phyloP scores from a whole-genome alignment of 805 yeast species.

The Candida incommunis region DNA sequence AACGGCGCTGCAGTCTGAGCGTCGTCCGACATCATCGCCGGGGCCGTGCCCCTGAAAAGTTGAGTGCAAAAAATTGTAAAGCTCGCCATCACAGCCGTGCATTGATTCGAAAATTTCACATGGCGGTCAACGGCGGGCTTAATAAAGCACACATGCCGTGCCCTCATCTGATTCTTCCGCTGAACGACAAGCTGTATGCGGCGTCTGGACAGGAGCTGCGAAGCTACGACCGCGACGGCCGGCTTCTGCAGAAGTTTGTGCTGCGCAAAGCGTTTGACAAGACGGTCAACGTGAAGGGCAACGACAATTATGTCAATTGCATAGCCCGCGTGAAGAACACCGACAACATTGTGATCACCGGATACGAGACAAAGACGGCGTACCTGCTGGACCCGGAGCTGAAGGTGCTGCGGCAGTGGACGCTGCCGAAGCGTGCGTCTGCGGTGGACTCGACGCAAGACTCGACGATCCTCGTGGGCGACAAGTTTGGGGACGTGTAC shows the following conservation, averaged over 20 bases:
- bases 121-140: no score
- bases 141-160: no score
- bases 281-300: background rate
- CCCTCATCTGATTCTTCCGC: background rate
- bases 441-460: conserved; percentile 10
- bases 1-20: no score
- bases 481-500: conserved; percentile 88
- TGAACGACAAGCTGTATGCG: background rate
- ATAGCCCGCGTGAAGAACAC: background rate
- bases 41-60: no score
- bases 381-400: background rate
- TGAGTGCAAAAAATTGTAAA: no score
- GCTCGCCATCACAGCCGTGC: no score
- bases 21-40: no score
- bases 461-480: conserved; percentile 71
- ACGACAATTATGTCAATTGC: background rate
- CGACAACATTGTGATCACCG: background rate
- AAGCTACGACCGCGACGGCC: background rate
- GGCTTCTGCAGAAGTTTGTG: background rate
- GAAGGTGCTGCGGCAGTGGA: background rate
- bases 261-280: background rate
- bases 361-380: background rate
- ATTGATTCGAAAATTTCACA: no score
- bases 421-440: background rate
- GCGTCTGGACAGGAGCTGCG: background rate